Evolutionary conservation across 768 basidiomycete genomes (phyloP).

Genomic region (Trametes villosa): DNA sequence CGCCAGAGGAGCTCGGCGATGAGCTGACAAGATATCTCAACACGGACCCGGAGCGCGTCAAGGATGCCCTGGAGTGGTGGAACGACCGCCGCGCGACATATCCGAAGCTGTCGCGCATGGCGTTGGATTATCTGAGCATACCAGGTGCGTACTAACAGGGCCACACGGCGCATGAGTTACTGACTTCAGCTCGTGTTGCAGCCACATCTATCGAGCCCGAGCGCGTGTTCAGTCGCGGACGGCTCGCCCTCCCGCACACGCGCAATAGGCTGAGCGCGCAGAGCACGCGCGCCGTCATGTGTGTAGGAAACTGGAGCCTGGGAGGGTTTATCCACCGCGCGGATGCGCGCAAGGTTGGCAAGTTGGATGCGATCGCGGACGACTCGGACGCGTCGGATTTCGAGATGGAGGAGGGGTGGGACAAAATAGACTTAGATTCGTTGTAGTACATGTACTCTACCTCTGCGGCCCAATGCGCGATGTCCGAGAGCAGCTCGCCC

Average conservation of each 20-base stretch:
- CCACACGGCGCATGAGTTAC: background rate
- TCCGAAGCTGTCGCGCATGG: constrained; percentile 40
- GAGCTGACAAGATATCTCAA: constrained; percentile 38
- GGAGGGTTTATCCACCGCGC: constrained; percentile 27
- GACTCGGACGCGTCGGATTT: too few species aligned
- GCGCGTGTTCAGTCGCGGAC: constrained; percentile 33
- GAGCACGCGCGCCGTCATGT: constrained; percentile 36
- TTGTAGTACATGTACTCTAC: too few species aligned
- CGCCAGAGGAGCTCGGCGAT: constrained; percentile 21
- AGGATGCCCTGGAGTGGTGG: constrained; percentile 40
- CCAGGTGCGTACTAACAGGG: background rate
- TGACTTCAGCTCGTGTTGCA: constrained; percentile 15
- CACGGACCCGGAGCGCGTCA: constrained; percentile 30
- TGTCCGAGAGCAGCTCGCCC: too few species aligned
- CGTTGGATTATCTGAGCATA: constrained; percentile 35
- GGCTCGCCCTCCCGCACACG: constrained; percentile 34
- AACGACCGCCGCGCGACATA: constrained; percentile 24
- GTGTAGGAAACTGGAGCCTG: constrained; percentile 36
- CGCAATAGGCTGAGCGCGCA: constrained; percentile 33
- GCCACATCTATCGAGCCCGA: constrained; percentile 39
- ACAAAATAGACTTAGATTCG: too few species aligned
- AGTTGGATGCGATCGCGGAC: constrained; percentile 2
- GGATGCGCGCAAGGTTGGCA: constrained; percentile 25
- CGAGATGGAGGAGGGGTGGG: too few species aligned
- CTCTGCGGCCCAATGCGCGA: too few species aligned